phyloP scores from a whole-genome alignment of 2,329 filamentous ascomycete species.

The Pezicula neosporulosa region DNA sequence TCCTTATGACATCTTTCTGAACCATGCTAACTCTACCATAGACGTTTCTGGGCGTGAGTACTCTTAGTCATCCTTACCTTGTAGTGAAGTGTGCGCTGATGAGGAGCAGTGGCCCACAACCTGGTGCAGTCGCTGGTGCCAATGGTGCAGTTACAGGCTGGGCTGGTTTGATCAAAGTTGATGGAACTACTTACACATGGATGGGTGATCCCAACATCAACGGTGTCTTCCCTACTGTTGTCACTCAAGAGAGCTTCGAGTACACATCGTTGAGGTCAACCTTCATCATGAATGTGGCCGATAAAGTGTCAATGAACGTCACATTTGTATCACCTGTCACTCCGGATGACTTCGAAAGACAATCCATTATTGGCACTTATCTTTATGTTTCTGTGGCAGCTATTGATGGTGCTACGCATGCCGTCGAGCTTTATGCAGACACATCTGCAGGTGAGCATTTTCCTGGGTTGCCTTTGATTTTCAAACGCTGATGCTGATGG shows the following conservation, averaged over 20 bases:
- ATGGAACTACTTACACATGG: slow-evolving; percentile 62
- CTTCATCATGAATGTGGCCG: slow-evolving; percentile 63
- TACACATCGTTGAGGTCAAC: slow-evolving; percentile 72
- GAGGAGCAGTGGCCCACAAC: slow-evolving; percentile 18
- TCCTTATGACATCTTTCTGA: not conserved
- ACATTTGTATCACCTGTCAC: slow-evolving; percentile 72
- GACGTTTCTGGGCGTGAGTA: slow-evolving; percentile 26
- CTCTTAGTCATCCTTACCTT: not conserved
- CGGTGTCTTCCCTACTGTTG: slow-evolving; percentile 25
- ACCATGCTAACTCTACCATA: slow-evolving; percentile 13
- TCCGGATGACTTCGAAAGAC: slow-evolving; percentile 60
- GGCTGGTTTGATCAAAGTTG: slow-evolving; percentile 67
- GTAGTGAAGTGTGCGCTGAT: not conserved
- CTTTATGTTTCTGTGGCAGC: slow-evolving; percentile 60
- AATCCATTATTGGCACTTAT: slow-evolving; percentile 70
- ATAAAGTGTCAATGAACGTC: slow-evolving; percentile 59
- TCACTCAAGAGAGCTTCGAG: slow-evolving; percentile 59
- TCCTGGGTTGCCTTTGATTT: no score
- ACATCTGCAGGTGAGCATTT: slow-evolving; percentile 58
- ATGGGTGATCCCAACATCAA: slow-evolving; percentile 54
- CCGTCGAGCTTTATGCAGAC: slow-evolving; percentile 70
- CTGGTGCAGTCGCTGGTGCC: slow-evolving; percentile 15
- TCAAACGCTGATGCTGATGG: no score
- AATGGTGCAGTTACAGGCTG: slow-evolving; percentile 48
- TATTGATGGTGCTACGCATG: slow-evolving; percentile 57